A percentile compares a stretch with the other conserved stretches of the same genome.
These are phyloP conservation scores for Trichoderma hamatum DNA, from an alignment of 2,329 filamentous ascomycete genomes.

Conservation along the genomic window DNA sequence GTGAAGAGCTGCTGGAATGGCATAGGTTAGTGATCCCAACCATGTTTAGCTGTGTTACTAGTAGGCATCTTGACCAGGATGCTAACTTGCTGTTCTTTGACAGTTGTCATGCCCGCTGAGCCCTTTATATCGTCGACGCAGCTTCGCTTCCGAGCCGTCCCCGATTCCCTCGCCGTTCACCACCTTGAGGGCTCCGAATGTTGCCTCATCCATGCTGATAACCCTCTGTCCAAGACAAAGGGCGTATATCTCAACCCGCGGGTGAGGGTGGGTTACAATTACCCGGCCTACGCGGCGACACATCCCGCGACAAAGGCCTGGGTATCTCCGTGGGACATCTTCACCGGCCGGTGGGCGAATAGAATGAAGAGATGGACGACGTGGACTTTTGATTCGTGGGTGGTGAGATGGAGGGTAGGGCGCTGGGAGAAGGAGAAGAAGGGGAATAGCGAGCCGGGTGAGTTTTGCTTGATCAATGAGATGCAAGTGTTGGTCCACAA, in stretches of 20 bases:
- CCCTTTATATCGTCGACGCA: conserved; percentile 54
- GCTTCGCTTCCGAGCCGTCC: conserved; percentile 65
- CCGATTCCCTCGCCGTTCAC: conserved; percentile 61
- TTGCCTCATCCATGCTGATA: conserved; percentile 76
- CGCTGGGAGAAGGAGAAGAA: conserved; percentile 44
- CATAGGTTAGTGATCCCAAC: conserved; percentile 39
- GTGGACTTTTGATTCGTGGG: conserved; percentile 37
- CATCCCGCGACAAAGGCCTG: conserved; percentile 46
- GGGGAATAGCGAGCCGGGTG: conserved; percentile 48
- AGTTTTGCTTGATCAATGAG: conserved; percentile 61
- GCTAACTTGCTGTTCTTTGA: neutral
- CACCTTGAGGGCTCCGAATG: conserved; percentile 80
- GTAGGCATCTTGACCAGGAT: neutral
- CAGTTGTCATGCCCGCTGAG: conserved; percentile 55
- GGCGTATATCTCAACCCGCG: conserved; percentile 71
- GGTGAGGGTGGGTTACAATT: conserved; percentile 68
- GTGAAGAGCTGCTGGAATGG: conserved; percentile 53
- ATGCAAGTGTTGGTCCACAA: conserved; percentile 62
- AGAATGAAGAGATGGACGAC: conserved; percentile 51
- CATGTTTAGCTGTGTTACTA: neutral
- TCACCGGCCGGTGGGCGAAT: conserved; percentile 62
- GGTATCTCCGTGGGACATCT: conserved; percentile 52
- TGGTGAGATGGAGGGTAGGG: conserved; percentile 44
- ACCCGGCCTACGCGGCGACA: conserved; percentile 54
- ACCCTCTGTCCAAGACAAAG: conserved; percentile 54